phyloP scores from a whole-genome alignment of 2,329 filamentous ascomycete genomes.

The Pyricularia pennisetigena region DNA sequence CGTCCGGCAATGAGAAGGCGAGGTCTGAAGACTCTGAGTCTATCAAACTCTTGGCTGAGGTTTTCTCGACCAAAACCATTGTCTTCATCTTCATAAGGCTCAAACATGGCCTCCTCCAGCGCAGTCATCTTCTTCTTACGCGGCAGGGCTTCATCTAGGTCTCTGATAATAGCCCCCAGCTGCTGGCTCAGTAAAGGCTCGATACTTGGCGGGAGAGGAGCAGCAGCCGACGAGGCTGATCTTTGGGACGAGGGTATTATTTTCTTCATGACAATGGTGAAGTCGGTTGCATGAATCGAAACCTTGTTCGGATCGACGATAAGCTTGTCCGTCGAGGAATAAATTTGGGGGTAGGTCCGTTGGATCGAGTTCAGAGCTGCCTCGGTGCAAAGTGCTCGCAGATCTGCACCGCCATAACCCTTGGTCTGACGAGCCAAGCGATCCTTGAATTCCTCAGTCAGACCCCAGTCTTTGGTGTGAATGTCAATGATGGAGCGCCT shows the following conservation, averaged over 20 bases:
- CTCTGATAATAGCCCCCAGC: constrained; percentile 55
- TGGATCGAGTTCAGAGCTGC: constrained; percentile 93
- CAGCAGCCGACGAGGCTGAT: constrained; percentile 74
- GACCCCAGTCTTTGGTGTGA: constrained; percentile 87
- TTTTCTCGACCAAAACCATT: constrained; percentile 79
- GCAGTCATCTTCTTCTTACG: constrained; percentile 80
- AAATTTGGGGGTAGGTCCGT: constrained; percentile 92
- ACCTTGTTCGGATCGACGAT: constrained; percentile 80
- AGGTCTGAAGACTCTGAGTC: constrained; percentile 78
- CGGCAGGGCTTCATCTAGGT: constrained; percentile 70
- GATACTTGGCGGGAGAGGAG: constrained; percentile 67
- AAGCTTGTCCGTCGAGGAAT: constrained; percentile 80
- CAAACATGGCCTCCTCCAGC: constrained; percentile 86
- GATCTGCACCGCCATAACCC: constrained; percentile 85
- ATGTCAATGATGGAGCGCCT: constrained; percentile 87
- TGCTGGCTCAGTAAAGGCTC: constrained; percentile 73
- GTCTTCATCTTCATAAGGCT: constrained; percentile 74
- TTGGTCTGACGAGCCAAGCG: constrained; percentile 83
- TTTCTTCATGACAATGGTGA: constrained; percentile 94
- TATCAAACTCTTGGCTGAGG: constrained; percentile 69
- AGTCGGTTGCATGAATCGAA: constrained; percentile 82
- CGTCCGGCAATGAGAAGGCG: constrained; percentile 74
- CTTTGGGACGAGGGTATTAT: constrained; percentile 92
- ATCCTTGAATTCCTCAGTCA: constrained; percentile 70
- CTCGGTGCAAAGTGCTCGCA: constrained; percentile 90